Evolutionary conservation across 2,329 filamentous ascomycete genomes (phyloP), one percentile per base, ranked within the genome.

Genomic region (Thielaviopsis musarum): DNA sequence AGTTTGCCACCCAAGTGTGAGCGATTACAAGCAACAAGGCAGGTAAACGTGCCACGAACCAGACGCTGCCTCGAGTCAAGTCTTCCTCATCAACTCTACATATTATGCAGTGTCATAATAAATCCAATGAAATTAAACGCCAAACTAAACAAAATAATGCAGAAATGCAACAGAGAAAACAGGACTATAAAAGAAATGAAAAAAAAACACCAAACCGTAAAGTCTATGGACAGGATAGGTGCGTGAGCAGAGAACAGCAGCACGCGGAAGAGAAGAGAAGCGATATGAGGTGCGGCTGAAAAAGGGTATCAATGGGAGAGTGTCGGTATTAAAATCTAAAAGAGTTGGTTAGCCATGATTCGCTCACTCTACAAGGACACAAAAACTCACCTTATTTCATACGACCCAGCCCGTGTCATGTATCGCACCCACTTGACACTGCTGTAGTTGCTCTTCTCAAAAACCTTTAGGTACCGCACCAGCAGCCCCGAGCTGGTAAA

Each of bases 351-450:
- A 66, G 56, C 49, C 10, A 26, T 19, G 5, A 49, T 19, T 10
- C n/a, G 30, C 5, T 1, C 13, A 19, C 34, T 15, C n/a, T n/a
- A 49, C 5, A 17, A 54, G 51, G 21, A 24, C 10, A 1, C n/a
- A 15, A n/a, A 34, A 15, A 62, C 73, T 66, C 65, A 94, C 85
- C 90, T 79, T 70, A 98, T 95, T 74, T 98, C 93, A 72, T 98
- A 98, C 71, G 90, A 96, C 28, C 93, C 93, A 17, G 91, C 93
- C 65, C 91, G 83, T 19, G 93, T 98, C 93, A 98, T 97, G 72
- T 98, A 98, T 66, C 93, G 78, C 66, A 98, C 93, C 93, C 93
- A 98, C 73, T 98, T 98, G 55, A 98, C 93, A 69, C 90, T 95
- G 63, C 88, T 94, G 71, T 98, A 98, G 72, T 97, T 97, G 72